Base-by-base conservation (phyloP, 768 basidiomycete genomes). In the Hygrocybe punicea region DNA sequence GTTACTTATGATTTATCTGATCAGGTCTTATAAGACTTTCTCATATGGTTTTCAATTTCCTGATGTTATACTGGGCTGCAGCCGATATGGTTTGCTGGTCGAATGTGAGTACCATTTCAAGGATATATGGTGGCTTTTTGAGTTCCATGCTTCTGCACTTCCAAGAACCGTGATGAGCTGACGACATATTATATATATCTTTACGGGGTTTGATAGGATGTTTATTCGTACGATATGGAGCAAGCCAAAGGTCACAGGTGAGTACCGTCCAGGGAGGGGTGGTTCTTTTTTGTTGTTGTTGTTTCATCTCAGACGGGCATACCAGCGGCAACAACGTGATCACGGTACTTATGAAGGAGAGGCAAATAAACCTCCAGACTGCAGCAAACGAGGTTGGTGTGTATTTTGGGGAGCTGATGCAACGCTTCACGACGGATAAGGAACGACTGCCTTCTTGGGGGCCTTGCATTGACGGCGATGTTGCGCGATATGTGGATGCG, bases 31-130 rank as follows among this genome's bases (percentile, higher is more conserved):
- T n/a, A n/a, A n/a, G n/a, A n/a, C n/a, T n/a, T n/a, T n/a, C n/a
- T n/a, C n/a, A n/a, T n/a, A n/a, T n/a, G n/a, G n/a, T n/a, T n/a
- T n/a, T n/a, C n/a, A n/a, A n/a, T n/a, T n/a, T n/a, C n/a, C n/a
- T n/a, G n/a, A n/a, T n/a, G n/a, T n/a, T 83, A 36, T 81, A 84
- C 62, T 79, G 77, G 65, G 80, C 82, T 6, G 84, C 82, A 9
- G 79, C 79, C 40, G 87, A 89, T 67, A 75, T 85, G 62, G 81
- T 89, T 53, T 83, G 81, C 69, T 87, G 82, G 85, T 73, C 86
- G 19, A 89, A 89, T 67, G 86, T 87, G 58, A 69, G 81, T 70
- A 19, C 29, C 37, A 14, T 47, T 44, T 21, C 17, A 17, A 2
- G 25, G 14, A 36, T 54, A 36, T 47, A 10, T 16, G 40, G 45